Evolutionary conservation across 192 early-diverging fungal species (phyloP).

Genomic region (Rhizoclosmatium globosum): DNA sequence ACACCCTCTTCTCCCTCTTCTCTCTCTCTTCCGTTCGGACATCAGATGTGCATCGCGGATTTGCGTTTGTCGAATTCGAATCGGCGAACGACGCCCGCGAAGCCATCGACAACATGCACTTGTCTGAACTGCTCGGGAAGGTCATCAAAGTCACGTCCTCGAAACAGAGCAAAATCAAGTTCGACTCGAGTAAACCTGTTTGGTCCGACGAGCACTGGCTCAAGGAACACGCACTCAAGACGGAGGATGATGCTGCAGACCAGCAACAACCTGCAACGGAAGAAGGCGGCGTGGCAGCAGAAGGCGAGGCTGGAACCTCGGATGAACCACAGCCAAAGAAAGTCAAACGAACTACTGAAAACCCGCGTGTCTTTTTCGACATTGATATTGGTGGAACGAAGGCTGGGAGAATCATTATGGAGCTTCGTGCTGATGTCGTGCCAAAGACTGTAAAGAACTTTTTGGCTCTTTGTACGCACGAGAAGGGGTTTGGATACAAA

Average conservation of each 20-base stretch:
- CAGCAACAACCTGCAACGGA: constrained; percentile 27
- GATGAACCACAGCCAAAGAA: constrained; percentile 34
- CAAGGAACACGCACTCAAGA: constrained; percentile 37
- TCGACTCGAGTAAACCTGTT: constrained; percentile 41
- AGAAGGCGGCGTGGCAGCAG: constrained; percentile 29
- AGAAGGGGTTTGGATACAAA: constrained; percentile 85
- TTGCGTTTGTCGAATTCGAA: constrained; percentile 97
- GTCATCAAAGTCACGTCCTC: constrained; percentile 91
- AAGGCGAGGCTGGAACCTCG: constrained; percentile 4
- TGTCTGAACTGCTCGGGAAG: constrained; percentile 86
- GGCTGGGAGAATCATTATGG: constrained; percentile 66
- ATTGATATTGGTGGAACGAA: constrained; percentile 58
- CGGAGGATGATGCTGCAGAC: constrained; percentile 31
- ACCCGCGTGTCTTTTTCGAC: constrained; percentile 70
- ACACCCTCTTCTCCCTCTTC: constrained; percentile 32
- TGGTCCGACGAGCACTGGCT: constrained; percentile 57
- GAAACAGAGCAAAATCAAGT: constrained; percentile 58
- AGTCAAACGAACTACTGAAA: constrained; percentile 33
- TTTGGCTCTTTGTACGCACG: constrained; percentile 90
- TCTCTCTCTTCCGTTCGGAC: neutral
- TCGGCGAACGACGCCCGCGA: constrained; percentile 79
- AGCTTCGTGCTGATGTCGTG: constrained; percentile 59
- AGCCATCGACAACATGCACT: constrained; percentile 94
- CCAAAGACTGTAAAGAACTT: constrained; percentile 92
- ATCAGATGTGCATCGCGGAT: constrained; percentile 81